phyloP scores from a whole-genome alignment of 2,329 filamentous ascomycete species.

The Metarhizium rileyi region DNA sequence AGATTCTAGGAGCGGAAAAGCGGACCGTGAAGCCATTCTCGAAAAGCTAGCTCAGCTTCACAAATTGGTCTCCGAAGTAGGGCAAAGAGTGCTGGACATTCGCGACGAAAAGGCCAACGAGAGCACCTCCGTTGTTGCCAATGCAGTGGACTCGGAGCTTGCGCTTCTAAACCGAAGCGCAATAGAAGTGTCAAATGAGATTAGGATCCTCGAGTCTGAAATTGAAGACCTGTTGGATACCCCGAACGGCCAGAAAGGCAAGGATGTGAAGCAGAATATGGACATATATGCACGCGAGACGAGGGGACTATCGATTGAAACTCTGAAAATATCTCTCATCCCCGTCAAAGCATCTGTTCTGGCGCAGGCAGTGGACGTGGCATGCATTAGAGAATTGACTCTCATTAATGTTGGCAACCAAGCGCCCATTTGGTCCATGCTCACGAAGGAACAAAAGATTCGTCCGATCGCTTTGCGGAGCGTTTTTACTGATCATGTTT shows the following conservation, averaged over 20 bases:
- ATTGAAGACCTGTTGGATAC: slow-evolving; percentile 3
- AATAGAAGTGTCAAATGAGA: slow-evolving; percentile 8
- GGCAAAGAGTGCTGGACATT: slow-evolving; percentile 4
- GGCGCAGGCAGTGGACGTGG: slow-evolving; percentile 45
- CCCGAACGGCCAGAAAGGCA: slow-evolving; percentile 2
- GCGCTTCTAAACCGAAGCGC: slow-evolving; percentile 5
- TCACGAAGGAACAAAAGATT: slow-evolving; percentile 43
- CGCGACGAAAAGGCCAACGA: slow-evolving; percentile 4
- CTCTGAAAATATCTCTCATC: slow-evolving; percentile 47
- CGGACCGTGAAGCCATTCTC: slow-evolving; percentile 3
- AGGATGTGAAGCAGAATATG: slow-evolving; percentile 20
- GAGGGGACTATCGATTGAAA: slow-evolving; percentile 46
- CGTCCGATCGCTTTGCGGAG: slow-evolving; percentile 42
- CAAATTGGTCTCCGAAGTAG: slow-evolving; percentile 2
- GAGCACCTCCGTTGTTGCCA: neutral
- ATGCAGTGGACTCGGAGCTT: slow-evolving; percentile 23
- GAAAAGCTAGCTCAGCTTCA: slow-evolving; percentile 3
- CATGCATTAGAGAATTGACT: slow-evolving; percentile 45
- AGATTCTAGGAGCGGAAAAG: neutral
- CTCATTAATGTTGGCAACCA: slow-evolving; percentile 56
- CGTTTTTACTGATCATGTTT: slow-evolving; percentile 56
- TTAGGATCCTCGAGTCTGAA: slow-evolving; percentile 8
- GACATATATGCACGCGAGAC: slow-evolving; percentile 47
- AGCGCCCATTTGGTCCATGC: slow-evolving; percentile 46
- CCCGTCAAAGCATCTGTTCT: slow-evolving; percentile 51